These are phyloP conservation scores for Rubus idaeus DNA, from an alignment of 306 rosid species.

Conservation along the genomic window DNA sequence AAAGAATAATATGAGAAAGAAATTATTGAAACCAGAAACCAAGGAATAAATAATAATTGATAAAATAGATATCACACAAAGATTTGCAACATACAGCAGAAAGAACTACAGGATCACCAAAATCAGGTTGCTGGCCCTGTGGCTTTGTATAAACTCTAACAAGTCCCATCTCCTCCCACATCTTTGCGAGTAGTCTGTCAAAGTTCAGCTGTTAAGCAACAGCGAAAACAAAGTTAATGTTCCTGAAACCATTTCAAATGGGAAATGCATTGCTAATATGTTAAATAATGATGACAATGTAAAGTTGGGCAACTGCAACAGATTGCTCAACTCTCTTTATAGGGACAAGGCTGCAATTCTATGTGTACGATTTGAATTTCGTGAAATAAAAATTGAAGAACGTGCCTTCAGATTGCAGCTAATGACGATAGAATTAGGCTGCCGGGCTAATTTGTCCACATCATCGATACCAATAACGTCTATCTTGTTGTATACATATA, in stretches of 20 bases:
- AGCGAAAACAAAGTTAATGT: slow-evolving; percentile 11
- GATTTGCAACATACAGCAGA: slow-evolving; percentile 68
- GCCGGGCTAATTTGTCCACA: slow-evolving; percentile 92
- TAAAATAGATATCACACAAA: slow-evolving; percentile 10
- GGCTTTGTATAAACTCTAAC: slow-evolving; percentile 98
- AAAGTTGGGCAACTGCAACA: background rate
- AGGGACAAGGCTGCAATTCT: background rate
- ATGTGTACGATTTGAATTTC: background rate
- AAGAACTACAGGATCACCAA: slow-evolving; percentile 87
- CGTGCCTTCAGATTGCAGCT: slow-evolving; percentile 90
- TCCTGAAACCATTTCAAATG: background rate
- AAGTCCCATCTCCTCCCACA: slow-evolving; percentile 99
- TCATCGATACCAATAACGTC: slow-evolving; percentile 96
- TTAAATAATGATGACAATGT: background rate
- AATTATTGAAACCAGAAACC: background rate
- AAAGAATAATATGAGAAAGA: slow-evolving; percentile 26
- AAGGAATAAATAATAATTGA: slow-evolving; percentile 10
- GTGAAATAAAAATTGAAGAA: slow-evolving; percentile 22
- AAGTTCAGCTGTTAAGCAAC: slow-evolving; percentile 77
- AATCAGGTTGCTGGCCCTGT: slow-evolving; percentile 99
- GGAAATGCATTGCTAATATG: background rate
- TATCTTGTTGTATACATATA: slow-evolving; percentile 97
- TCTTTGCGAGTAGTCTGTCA: slow-evolving; percentile 86
- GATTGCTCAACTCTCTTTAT: background rate
- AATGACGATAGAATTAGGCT: slow-evolving; percentile 91